Percentiles rank a stretch among this genome's conserved stretches.
These are phyloP conservation scores for Candida bentonensis DNA, from an alignment of 805 yeast species.

Conservation along the genomic window DNA sequence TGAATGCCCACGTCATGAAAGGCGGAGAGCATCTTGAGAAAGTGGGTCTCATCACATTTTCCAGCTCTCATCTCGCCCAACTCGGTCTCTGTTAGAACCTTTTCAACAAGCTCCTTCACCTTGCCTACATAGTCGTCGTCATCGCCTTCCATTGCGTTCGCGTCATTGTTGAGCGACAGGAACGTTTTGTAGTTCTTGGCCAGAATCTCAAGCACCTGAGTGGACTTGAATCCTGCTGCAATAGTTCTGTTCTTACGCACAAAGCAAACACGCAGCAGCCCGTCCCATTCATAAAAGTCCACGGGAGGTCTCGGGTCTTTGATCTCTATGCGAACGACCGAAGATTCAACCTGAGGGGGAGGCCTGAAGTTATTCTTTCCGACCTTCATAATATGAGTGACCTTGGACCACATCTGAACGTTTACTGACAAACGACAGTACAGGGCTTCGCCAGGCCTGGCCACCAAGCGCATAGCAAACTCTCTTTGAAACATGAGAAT, in stretches of 20 bases:
- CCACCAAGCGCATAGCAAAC: slow-evolving; percentile 83
- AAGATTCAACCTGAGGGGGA: slow-evolving; percentile 96
- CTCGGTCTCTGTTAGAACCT: slow-evolving; percentile 68
- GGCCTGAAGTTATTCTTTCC: slow-evolving; percentile 95
- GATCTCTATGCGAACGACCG: slow-evolving; percentile 87
- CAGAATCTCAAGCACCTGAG: slow-evolving; percentile 62
- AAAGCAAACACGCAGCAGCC: slow-evolving; percentile 77
- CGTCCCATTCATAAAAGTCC: slow-evolving; percentile 95
- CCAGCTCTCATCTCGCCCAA: slow-evolving; percentile 79
- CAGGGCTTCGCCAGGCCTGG: slow-evolving; percentile 90
- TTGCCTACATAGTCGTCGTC: slow-evolving; percentile 24
- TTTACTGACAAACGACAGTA: slow-evolving; percentile 91
- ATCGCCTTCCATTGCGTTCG: slow-evolving; percentile 27
- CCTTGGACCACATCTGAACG: slow-evolving; percentile 99
- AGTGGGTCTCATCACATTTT: slow-evolving; percentile 91
- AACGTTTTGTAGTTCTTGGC: slow-evolving; percentile 80
- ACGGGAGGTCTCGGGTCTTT: slow-evolving; percentile 89
- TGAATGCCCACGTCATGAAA: slow-evolving; percentile 96
- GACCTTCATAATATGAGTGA: slow-evolving; percentile 95
- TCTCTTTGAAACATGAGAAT: slow-evolving; percentile 97
- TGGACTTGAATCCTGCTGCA: slow-evolving; percentile 81
- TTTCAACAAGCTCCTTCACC: slow-evolving; percentile 57
- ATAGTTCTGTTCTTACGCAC: slow-evolving; percentile 88
- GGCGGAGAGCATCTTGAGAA: slow-evolving; percentile 65
- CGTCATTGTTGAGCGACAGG: slow-evolving; percentile 39